Evolutionary conservation across 306 rosid genomes (phyloP).

Genomic region (Potentilla sterilis): DNA sequence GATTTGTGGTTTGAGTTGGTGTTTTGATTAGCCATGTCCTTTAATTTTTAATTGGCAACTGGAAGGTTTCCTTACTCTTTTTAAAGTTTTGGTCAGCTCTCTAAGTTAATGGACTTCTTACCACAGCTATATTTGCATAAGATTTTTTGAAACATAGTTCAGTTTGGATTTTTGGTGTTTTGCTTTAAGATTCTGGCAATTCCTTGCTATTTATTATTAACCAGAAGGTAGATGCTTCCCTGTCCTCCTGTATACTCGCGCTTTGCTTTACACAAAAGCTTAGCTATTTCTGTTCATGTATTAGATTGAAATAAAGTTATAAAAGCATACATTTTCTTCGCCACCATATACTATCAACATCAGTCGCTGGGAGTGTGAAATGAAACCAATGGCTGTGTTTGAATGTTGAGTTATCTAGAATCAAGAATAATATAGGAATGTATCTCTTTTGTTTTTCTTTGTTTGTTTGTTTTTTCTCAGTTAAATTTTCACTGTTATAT

Average conservation of each 20-base stretch:
- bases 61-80: background rate
- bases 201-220: background rate
- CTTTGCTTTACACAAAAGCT: background rate
- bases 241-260: background rate
- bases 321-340: background rate
- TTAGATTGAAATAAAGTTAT: background rate
- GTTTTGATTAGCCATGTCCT: background rate
- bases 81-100: background rate
- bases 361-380: background rate
- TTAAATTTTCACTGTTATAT: background rate
- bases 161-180: background rate
- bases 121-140: background rate
- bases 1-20: background rate
- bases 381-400: background rate
- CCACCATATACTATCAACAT: background rate
- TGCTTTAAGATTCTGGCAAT: background rate
- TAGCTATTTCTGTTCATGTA: background rate
- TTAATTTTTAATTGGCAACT: background rate
- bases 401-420: background rate
- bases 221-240: background rate
- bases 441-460: background rate
- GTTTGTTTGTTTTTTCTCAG: background rate
- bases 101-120: background rate
- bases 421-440: background rate
- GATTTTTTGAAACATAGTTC: background rate